Evolutionary conservation across 257 asterid species (phyloP), one percentile per base, ranked within the genome.

Genomic region (Primulina tabacum): DNA sequence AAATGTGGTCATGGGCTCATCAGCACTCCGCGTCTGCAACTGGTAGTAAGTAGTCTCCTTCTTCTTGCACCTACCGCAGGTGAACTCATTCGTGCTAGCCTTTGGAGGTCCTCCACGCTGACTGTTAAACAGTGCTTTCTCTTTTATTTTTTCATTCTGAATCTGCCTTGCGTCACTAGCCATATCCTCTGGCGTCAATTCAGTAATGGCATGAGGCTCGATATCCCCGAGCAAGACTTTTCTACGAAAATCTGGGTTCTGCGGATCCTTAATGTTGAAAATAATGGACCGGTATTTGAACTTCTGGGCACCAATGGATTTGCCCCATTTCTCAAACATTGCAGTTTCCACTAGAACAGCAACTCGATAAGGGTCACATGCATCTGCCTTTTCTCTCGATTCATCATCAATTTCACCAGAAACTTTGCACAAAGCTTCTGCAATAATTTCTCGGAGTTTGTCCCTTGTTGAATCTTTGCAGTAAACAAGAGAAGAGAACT

Each of bases 1-100:
- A 24, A 72, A 93, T 3, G 97, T 93, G 4, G 99, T 93, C 99
- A 93, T 93, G 1, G 97, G 99, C 76, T 93, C 99, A 34, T 93
- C 99, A 4, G 99, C 99, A 83, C 99, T 90, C 79, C 99, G 74
- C 1, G 96, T 93, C 87, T 93, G 96, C 92, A 93, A 65, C 82
- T 93, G 97, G 72, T 89, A 93, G 63, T 93, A 93, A 10, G 97
- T 93, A 3, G 87, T 76, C 59, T 93, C 92, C 73, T 76, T 84
- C 84, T 93, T 87, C 87, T 80, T 85, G 64, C 99, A 93, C 83
- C 96, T 84, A 0, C 90, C 87, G 34, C 97, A 90, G 21, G 84
- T 89, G 76, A 93, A 93, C 66, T 84, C 78, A 26, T 86, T 75
- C 1, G 99, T 93, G 50, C 95, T 90, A 14, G 99, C 99, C 84